Conservation (phyloP, 352 stramenopile genomes). For the Globisporangium barbulae region DNA sequence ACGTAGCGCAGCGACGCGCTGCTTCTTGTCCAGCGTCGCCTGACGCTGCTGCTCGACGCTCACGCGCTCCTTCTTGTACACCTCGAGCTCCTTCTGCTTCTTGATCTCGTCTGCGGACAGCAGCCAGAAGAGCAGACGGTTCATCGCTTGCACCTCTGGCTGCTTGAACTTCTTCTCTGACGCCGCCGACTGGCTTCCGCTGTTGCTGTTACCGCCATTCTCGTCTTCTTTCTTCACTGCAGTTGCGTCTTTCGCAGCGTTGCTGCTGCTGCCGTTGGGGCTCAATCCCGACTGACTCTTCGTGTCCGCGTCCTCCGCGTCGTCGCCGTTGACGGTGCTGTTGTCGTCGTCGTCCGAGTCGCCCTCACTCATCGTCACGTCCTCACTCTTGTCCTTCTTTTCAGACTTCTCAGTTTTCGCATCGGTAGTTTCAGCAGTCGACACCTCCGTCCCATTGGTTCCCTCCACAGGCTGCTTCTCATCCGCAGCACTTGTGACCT, state of each 20-base stretch:
- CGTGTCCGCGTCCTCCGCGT: slow-evolving; percentile 24
- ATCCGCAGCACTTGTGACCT: neutral
- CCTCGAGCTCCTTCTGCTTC: slow-evolving; percentile 72
- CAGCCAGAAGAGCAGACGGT: slow-evolving; percentile 82
- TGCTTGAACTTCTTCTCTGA: slow-evolving; percentile 71
- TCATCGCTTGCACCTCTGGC: slow-evolving; percentile 89
- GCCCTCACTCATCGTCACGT: slow-evolving; percentile 36
- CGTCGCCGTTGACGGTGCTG: slow-evolving; percentile 37
- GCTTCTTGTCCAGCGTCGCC: slow-evolving; percentile 62
- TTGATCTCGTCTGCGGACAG: slow-evolving; percentile 85
- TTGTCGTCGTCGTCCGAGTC: slow-evolving; percentile 46
- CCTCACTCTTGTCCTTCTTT: slow-evolving; percentile 23
- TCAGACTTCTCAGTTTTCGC: slow-evolving; percentile 1
- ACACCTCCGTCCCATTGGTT: neutral
- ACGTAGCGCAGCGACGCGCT: slow-evolving; percentile 54
- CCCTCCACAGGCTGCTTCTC: neutral
- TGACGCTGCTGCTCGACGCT: slow-evolving; percentile 71
- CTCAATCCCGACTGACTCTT: slow-evolving; percentile 14
- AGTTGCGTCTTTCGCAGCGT: slow-evolving; percentile 19
- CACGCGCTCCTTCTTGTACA: slow-evolving; percentile 74
- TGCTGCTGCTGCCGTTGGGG: neutral
- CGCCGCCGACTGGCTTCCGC: neutral
- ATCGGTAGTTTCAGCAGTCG: slow-evolving; percentile 8
- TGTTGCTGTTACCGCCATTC: slow-evolving; percentile 1
- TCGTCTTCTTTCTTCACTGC: slow-evolving; percentile 15